Conservation (phyloP, 23 red algal genomes). For the Pyropia yezoensis region DNA sequence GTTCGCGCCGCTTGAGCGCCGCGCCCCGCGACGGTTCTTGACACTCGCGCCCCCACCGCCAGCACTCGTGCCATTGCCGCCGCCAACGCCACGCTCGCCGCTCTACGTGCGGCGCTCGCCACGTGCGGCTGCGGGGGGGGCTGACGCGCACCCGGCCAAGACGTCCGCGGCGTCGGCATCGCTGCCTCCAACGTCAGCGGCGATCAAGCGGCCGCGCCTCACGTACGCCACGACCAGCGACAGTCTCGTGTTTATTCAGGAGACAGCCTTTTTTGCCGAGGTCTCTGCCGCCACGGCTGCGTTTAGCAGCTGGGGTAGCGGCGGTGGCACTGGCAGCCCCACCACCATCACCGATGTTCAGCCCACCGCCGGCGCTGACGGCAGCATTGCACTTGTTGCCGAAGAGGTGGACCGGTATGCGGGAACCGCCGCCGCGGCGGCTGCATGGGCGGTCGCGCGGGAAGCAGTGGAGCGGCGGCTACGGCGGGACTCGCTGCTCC, state of each 20-base stretch:
- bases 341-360: too few relatives aligned
- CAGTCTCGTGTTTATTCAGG: conserved; percentile 61
- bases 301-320: background rate
- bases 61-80: too few relatives aligned
- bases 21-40: conserved; percentile 43
- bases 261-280: conserved; percentile 44
- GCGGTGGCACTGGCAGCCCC: too few relatives aligned
- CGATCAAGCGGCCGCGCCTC: conserved; percentile 27
- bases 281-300: conserved; percentile 17
- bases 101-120: too few relatives aligned
- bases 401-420: conserved; percentile 36
- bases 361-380: too few relatives aligned
- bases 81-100: too few relatives aligned
- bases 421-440: conserved; percentile 57
- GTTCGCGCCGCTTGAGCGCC: conserved; percentile 55
- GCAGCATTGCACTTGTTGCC: too few relatives aligned
- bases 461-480: conserved; percentile 60
- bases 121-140: too few relatives aligned
- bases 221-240: conserved; percentile 69
- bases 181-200: too few relatives aligned
- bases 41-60: conserved; percentile 48
- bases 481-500: conserved; percentile 51
- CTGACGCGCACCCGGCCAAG: too few relatives aligned
- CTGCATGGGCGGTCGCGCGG: conserved; percentile 59
- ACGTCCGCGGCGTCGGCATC: too few relatives aligned